phyloP scores from a whole-genome alignment of 257 asterid species.

The Coffea eugenioides region DNA sequence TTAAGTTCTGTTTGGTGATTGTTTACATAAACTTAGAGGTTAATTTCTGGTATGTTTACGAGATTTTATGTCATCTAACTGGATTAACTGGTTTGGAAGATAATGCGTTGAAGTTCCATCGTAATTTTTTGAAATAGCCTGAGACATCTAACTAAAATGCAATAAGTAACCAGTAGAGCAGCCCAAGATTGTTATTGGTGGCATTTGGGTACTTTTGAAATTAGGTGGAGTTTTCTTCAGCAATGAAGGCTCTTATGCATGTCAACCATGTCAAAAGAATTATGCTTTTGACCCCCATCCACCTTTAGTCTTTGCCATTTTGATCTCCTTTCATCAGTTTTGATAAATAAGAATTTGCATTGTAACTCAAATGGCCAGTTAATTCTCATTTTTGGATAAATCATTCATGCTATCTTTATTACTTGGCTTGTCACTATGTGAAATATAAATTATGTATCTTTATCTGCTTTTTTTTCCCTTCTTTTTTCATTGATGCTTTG shows the following conservation, averaged over 20 bases:
- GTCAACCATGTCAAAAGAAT: not conserved
- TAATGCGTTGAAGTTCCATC: not conserved
- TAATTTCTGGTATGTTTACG: not conserved
- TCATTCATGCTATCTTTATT: not conserved
- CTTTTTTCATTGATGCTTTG: not conserved
- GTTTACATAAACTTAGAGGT: not conserved
- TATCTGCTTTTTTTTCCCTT: not conserved
- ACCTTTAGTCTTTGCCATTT: not conserved
- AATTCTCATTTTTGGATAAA: not conserved
- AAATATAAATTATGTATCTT: not conserved
- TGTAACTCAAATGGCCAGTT: not conserved
- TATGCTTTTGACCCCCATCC: too few relatives aligned
- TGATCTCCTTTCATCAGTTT: not conserved
- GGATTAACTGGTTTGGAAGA: not conserved
- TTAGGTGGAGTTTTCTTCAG: not conserved
- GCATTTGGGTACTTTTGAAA: not conserved
- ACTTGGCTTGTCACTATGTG: not conserved
- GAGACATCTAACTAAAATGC: not conserved
- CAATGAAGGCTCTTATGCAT: not conserved
- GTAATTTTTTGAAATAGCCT: not conserved
- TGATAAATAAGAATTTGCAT: not conserved
- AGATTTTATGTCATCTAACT: not conserved
- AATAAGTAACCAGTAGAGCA: not conserved
- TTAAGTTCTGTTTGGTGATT: too few relatives aligned
- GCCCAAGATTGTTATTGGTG: not conserved